Evolutionary conservation across 441 rosid genomes (phyloP).

Genomic region (Pelargonium cotyledonis): DNA sequence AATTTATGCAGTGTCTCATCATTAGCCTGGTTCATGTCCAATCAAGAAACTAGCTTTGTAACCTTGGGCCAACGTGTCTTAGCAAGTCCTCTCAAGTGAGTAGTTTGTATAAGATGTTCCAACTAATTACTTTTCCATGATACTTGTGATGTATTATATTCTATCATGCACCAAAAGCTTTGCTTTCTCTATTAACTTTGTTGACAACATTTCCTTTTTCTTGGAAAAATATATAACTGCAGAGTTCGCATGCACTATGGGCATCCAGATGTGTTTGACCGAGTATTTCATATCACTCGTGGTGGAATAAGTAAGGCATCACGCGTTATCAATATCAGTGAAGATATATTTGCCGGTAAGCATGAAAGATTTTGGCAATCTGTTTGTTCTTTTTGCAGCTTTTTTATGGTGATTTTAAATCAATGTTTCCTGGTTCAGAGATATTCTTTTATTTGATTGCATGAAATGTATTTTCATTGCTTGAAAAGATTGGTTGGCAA

Average conservation of each 20-base stretch:
- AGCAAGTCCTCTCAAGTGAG: constrained; percentile 95
- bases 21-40: constrained; percentile 92
- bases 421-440: neutral
- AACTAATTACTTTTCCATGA: neutral
- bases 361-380: neutral
- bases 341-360: constrained; percentile 88
- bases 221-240: constrained; percentile 10
- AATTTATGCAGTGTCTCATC: constrained; percentile 79
- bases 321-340: constrained; percentile 96
- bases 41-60: constrained; percentile 94
- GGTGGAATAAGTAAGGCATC: constrained; percentile 99
- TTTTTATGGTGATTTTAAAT: neutral
- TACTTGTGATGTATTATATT: constrained; percentile 1
- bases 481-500: too few relatives aligned
- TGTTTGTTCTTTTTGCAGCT: constrained; percentile 1
- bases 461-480: too few relatives aligned
- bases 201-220: neutral
- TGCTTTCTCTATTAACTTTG: neutral
- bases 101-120: constrained; percentile 7
- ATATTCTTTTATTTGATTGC: too few relatives aligned
- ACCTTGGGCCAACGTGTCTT: constrained; percentile 95
- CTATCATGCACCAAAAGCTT: neutral
- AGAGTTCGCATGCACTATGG: constrained; percentile 99
- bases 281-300: constrained; percentile 93
- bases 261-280: constrained; percentile 97